Evolutionary conservation across 2,329 filamentous ascomycete genomes (phyloP), one percentile per base, ranked within the genome.

Genomic region (Zasmidium cellare): DNA sequence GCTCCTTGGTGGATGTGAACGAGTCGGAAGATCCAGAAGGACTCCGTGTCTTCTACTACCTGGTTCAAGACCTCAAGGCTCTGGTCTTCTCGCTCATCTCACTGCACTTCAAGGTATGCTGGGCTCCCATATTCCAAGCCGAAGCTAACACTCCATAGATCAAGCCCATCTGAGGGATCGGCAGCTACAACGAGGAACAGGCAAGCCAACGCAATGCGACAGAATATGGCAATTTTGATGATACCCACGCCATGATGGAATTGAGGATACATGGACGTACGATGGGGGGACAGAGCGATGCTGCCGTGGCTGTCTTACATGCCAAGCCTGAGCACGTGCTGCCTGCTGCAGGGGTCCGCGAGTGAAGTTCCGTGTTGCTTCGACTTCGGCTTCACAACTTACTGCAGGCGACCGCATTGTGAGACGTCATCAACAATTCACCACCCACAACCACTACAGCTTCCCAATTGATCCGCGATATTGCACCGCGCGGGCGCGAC

Each of bases 21-120:
- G 94, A 97, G 72, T 97, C 92, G 2, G 89, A 91, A 52, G 94
- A 99, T 72, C 94, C 94, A 1, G 94, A 99, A 77, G 94, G 94
- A 25, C 84, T 99, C 12, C 87, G 94, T 51, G 94, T 99, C 2
- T 99, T 99, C 77, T 99, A 99, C 80, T 99, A 99, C 72, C 87
- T 99, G 7, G 93, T 97, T 3, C 94, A 99, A 73, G 94, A 99
- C 72, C 79, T 99, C 23, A 99, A 97, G 78, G 94, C 94, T 0
- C 81, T 99, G 38, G 91, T 99, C 2, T 99, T 99, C 76, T 97
- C 93, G 54, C 78, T 99, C 65, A 99, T 97, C 69, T 91, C 91
- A 2, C 82, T 99, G 63, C 94, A 99, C 79, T 99, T 99, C 82
- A 99, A 99, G 88, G 86, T 86, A 72, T 48, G 66, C 23, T 28